Evolutionary conservation across 169 alveolate genomes (phyloP).

Genomic region (Plasmodium adleri): DNA sequence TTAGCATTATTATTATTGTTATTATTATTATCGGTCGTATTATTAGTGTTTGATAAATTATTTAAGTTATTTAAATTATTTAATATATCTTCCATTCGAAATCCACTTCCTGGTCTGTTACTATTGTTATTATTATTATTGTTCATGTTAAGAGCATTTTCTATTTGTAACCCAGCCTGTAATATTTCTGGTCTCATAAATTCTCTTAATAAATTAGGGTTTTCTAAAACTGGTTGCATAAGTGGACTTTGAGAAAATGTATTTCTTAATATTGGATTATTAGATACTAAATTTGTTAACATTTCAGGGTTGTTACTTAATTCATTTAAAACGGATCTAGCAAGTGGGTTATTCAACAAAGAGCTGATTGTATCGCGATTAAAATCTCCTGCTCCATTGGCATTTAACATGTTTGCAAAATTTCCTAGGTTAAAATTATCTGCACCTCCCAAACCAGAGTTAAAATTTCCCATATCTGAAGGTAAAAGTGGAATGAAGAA

Average conservation of each 20-base stretch:
- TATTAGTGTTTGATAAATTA: constrained; percentile 4
- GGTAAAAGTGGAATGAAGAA: background rate
- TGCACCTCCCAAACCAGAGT: constrained; percentile 18
- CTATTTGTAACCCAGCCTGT: constrained; percentile 87
- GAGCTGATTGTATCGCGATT: constrained; percentile 59
- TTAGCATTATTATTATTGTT: constrained; percentile 10
- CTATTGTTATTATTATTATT: constrained; percentile 13
- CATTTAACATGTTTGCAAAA: constrained; percentile 50
- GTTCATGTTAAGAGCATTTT: constrained; percentile 80
- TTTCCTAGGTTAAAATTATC: constrained; percentile 46
- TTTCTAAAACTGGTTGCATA: constrained; percentile 87
- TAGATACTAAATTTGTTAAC: constrained; percentile 66
- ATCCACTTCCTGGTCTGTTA: constrained; percentile 1
- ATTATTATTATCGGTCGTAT: background rate
- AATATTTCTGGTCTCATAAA: constrained; percentile 87
- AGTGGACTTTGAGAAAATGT: constrained; percentile 88
- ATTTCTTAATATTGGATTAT: constrained; percentile 79
- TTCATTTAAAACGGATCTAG: constrained; percentile 64
- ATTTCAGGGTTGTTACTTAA: constrained; percentile 73
- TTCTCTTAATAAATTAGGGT: constrained; percentile 90
- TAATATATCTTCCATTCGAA: constrained; percentile 68
- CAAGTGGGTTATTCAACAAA: constrained; percentile 59
- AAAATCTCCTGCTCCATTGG: constrained; percentile 61
- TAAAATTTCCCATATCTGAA: constrained; percentile 25
- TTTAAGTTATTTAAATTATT: constrained; percentile 37